Conservation (phyloP, 495 filamentous ascomycete genomes). For the Aspergillus panamensis region DNA sequence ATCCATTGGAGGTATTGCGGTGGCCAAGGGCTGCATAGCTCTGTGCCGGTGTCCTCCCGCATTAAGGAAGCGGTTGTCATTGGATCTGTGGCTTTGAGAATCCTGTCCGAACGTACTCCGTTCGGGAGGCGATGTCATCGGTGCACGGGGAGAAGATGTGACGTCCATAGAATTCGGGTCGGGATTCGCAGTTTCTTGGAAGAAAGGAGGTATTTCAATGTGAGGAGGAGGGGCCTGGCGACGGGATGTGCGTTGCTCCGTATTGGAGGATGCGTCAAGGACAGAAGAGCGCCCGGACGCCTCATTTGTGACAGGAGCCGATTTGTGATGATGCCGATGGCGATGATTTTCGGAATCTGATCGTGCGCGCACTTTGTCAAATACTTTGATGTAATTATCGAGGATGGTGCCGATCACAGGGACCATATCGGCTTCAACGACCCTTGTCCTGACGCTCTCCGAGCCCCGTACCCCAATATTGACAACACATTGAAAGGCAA, state of each 20-base stretch:
- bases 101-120: conserved; percentile 62
- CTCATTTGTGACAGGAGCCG: conserved; percentile 25
- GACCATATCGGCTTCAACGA: conserved; percentile 98
- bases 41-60: conserved; percentile 46
- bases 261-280: conserved; percentile 36
- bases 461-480: conserved; percentile 97
- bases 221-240: conserved; percentile 67
- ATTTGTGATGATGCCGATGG: conserved; percentile 43
- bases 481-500: conserved; percentile 97
- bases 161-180: conserved; percentile 55
- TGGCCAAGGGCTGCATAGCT: conserved; percentile 62
- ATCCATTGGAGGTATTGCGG: conserved; percentile 71
- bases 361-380: conserved; percentile 84
- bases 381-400: conserved; percentile 95
- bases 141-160: conserved; percentile 63
- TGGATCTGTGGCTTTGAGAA: conserved; percentile 44
- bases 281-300: conserved; percentile 31
- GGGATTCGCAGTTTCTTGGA: conserved; percentile 44
- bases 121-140: conserved; percentile 72
- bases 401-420: conserved; percentile 98
- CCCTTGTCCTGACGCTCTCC: conserved; percentile 85
- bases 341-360: conserved; percentile 66
- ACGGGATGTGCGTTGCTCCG: conserved; percentile 51
- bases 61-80: conserved; percentile 55
- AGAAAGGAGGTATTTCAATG: conserved; percentile 68